Evolutionary conservation across 805 yeast genomes (phyloP).

Genomic region (Suhomyces pyralidae): DNA sequence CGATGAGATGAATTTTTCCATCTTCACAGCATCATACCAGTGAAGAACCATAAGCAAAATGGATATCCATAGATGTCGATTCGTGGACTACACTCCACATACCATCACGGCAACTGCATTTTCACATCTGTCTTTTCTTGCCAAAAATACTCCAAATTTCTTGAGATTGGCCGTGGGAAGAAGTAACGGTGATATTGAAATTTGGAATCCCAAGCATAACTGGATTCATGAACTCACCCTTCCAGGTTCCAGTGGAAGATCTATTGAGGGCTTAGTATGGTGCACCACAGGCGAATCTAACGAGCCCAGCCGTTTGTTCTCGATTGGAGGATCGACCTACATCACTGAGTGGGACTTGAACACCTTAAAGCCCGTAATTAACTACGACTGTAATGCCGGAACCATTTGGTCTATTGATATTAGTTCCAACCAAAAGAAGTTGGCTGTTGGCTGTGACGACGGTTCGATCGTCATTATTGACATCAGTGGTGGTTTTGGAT

Average conservation of each 20-base stretch:
- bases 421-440: conserved; percentile 54
- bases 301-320: conserved; percentile 67
- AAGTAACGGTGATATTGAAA: conserved; percentile 90
- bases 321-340: conserved; percentile 90
- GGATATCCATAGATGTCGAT: conserved; percentile 88
- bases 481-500: conserved; percentile 84
- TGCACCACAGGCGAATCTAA: conserved; percentile 41
- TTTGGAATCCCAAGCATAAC: conserved; percentile 83
- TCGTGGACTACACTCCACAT: conserved; percentile 84
- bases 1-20: conserved; percentile 11
- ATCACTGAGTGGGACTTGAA: conserved; percentile 89
- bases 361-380: conserved; percentile 67
- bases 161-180: conserved; percentile 87
- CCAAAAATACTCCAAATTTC: conserved; percentile 42
- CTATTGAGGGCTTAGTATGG: conserved; percentile 92
- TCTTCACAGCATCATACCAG: not conserved
- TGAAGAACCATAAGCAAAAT: conserved; percentile 25
- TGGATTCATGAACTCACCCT: conserved; percentile 77
- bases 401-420: conserved; percentile 86
- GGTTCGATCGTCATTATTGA: conserved; percentile 84
- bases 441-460: conserved; percentile 94
- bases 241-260: conserved; percentile 76
- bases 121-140: conserved; percentile 52
- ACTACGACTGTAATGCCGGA: conserved; percentile 90
- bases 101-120: conserved; percentile 80